Evolutionary conservation across 2,329 filamentous ascomycete species (phyloP), one percentile per base, ranked within the genome.

Genomic region (Pezicula carpinea): DNA sequence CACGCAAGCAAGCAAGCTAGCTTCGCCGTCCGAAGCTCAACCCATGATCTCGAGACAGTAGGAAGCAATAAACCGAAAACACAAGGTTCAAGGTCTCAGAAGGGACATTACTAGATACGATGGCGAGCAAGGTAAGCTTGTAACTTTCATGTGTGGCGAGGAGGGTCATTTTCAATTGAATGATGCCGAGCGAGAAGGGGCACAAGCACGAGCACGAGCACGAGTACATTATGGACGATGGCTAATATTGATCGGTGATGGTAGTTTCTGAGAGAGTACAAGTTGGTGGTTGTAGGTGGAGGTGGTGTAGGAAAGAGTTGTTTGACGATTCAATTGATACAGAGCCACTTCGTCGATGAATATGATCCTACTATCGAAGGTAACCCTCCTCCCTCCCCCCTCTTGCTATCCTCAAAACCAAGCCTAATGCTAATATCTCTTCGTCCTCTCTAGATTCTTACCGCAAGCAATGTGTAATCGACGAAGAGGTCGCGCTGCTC

Each of bases 321-420:
- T 74, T 81, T 99, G 77, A 97, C 93, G 50, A 97, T 99, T 66
- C 93, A 97, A 76, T 82, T 92, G 71, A 89, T 61, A 46, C 85
- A 91, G 74, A 92, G 87, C 70, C 93, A 99, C 70, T 99, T 99
- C 75, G 92, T 97, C 67, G 93, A 97, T 71, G 93, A 97, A 72
- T 99, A 99, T 71, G 93, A 99, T 71, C 93, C 93, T 48, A 99
- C 93, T 63, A 97, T 99, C 65, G 93, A 99, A 87, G 93, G 93
- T 91, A 70, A 26, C 60, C 6, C 78, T 69, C 52, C 36, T 48
- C 18, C 33, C 53, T 44, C 50, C 13, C 17, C 44, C 43, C 33
- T 39, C 15, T 46, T 51, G 14, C 44, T 40, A 14, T 41, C 15
- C 26, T 17, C 38, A 17, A 34, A 39, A 41, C 26, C 41, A 5